Evolutionary conservation across 2,329 filamentous ascomycete species (phyloP).

Genomic region (Peltaster fructicola): DNA sequence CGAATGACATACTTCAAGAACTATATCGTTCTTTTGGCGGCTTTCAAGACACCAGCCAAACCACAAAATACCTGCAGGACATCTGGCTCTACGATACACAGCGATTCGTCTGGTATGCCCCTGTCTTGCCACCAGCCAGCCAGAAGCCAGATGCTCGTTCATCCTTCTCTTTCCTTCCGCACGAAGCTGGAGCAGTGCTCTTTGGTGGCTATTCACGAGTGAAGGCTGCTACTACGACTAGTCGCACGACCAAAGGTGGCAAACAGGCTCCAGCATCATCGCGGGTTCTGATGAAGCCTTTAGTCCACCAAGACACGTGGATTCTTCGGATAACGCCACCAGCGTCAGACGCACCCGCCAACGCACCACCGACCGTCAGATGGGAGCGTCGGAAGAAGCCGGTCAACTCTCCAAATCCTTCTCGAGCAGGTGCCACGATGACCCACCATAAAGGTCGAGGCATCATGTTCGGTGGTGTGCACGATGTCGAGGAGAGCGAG

Average conservation of each 20-base stretch:
- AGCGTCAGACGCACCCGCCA: slow-evolving; percentile 44
- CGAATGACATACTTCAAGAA: slow-evolving; percentile 96
- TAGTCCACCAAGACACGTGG: slow-evolving; percentile 92
- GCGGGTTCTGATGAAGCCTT: slow-evolving; percentile 61
- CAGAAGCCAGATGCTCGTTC: slow-evolving; percentile 81
- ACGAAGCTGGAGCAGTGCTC: slow-evolving; percentile 74
- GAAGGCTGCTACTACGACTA: slow-evolving; percentile 43
- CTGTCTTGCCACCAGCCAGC: slow-evolving; percentile 49
- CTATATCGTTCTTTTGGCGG: slow-evolving; percentile 93
- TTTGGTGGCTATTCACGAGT: slow-evolving; percentile 90
- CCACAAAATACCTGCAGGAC: slow-evolving; percentile 85
- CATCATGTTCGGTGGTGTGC: slow-evolving; percentile 84
- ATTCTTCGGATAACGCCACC: slow-evolving; percentile 69
- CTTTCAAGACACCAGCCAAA: slow-evolving; percentile 90
- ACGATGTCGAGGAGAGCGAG: slow-evolving; percentile 29
- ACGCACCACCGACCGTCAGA: slow-evolving; percentile 52
- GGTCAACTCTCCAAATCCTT: slow-evolving; percentile 68
- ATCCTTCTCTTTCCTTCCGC: slow-evolving; percentile 79
- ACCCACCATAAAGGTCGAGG: slow-evolving; percentile 83
- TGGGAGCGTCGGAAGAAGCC: slow-evolving; percentile 93
- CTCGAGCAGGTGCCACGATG: slow-evolving; percentile 83
- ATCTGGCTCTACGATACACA: slow-evolving; percentile 90
- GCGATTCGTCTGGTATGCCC: slow-evolving; percentile 69
- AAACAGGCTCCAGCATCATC: slow-evolving; percentile 30
- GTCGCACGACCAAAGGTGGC: slow-evolving; percentile 46